A percentile compares a stretch with the other conserved stretches of the same genome.
These are phyloP conservation scores for Linum usitatissimum DNA, from an alignment of 345 rosid genomes.

Conservation along the genomic window DNA sequence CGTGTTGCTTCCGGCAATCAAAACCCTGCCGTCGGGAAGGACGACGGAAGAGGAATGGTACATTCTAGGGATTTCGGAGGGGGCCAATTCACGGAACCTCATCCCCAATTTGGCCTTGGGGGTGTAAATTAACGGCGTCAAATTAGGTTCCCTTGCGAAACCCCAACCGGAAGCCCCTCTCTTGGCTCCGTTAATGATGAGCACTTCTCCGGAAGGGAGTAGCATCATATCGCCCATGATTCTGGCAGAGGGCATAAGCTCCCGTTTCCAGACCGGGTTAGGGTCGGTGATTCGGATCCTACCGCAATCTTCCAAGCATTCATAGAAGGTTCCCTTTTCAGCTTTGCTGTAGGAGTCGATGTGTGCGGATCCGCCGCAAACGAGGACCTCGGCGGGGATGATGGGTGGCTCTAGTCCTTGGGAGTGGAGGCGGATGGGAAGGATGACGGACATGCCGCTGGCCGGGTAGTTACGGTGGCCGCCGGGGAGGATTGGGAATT, in stretches of 20 bases:
- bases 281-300: neutral
- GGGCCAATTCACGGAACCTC: slow-evolving; percentile 4
- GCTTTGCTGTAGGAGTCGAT: neutral
- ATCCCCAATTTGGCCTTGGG: slow-evolving; percentile 13
- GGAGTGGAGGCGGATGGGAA: neutral
- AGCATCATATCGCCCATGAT: slow-evolving; percentile 1
- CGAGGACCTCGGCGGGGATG: neutral
- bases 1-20: slow-evolving; percentile 42
- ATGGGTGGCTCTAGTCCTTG: neutral
- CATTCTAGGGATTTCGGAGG: slow-evolving; percentile 26
- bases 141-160: neutral
- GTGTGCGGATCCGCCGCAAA: neutral
- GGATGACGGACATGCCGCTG: neutral
- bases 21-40: slow-evolving; percentile 29
- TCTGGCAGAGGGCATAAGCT: neutral
- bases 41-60: slow-evolving; percentile 32
- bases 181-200: neutral
- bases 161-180: neutral
- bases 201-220: neutral
- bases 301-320: neutral
- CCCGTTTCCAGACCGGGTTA: neutral
- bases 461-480: neutral
- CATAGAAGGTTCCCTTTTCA: neutral
- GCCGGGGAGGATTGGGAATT: neutral
- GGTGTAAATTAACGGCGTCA: neutral